Conservation (phyloP, 805 yeast genomes). For the Monosporozyma aquatica region DNA sequence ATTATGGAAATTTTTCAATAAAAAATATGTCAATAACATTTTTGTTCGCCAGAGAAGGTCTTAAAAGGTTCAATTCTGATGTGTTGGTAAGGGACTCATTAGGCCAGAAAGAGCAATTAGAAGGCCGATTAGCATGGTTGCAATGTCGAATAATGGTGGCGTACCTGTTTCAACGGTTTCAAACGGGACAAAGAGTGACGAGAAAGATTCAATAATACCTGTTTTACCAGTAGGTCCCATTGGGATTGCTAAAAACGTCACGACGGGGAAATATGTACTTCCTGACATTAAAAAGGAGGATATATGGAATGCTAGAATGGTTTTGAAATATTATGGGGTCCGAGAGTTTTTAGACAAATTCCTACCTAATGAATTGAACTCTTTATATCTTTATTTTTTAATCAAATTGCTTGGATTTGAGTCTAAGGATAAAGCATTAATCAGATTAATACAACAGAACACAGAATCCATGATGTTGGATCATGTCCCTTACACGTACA, state of each 20-base stretch:
- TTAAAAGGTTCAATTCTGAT: too few relatives aligned
- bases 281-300: constrained; percentile 37
- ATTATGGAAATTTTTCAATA: too few relatives aligned
- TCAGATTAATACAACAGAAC: constrained; percentile 1
- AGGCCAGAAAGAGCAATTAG: too few relatives aligned
- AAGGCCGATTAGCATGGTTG: too few relatives aligned
- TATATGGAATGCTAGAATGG: constrained; percentile 40
- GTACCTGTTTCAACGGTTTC: too few relatives aligned
- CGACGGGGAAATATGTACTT: constrained; percentile 27
- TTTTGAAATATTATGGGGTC: constrained; percentile 52
- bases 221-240: constrained; percentile 12
- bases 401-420: constrained; percentile 58
- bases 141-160: too few relatives aligned
- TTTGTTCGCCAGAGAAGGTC: too few relatives aligned
- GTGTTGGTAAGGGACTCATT: too few relatives aligned
- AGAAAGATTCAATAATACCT: constrained; percentile 10
- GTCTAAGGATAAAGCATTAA: constrained; percentile 20
- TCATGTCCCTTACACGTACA: constrained; percentile 4
- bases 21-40: too few relatives aligned
- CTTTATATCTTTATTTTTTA: constrained; percentile 47
- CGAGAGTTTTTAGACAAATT: constrained; percentile 49
- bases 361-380: constrained; percentile 50
- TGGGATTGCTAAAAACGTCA: constrained; percentile 18
- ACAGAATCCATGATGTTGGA: constrained; percentile 8
- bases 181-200: neutral